Evolutionary conservation across 495 filamentous ascomycete genomes (phyloP), one percentile per base, ranked within the genome.

Genomic region (Apodospora peruviana): DNA sequence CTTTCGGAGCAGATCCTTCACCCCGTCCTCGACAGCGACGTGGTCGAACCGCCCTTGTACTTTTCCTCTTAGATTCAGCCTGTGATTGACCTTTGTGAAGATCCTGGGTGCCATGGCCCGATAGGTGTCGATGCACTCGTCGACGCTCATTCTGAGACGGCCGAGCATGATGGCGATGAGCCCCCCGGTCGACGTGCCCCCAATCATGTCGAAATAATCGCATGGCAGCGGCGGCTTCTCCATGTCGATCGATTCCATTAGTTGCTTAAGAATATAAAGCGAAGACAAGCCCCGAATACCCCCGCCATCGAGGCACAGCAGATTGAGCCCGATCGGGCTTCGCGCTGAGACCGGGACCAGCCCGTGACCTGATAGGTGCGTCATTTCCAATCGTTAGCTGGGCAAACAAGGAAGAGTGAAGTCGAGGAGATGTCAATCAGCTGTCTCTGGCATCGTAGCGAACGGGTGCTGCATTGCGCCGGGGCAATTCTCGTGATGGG

Each of bases 241-340:
- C 21, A 50, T 58, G 22, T 74, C 61, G 42, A 77, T 55, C 0
- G 38, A 53, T 42, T 64, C 57, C 74, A 81, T 74, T 14, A 81
- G 56, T 2, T 68, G 47, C 35, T 75, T 65, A 21, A 80, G 59
- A 43, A 80, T 75, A 40, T 68, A 52, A 2, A 79, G 64, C 0
- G 68, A 58, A 0, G 72, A 77, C 9, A 79, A 59, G 2, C 73
- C 75, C n/a, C 75, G 69, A 1, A 81, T 65, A 19, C 76, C 77
- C 20, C 76, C 75, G 40, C 77, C 75, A 56, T 80, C 77, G 3
- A 80, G 36, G 36, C 27, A 32, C 7, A 32, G 27, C 7, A 32
- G 27, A 32, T 32, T 32, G 7, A 32, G 27, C 27, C 27, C 27
- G 27, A 32, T n/a, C n/a, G n/a, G n/a, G n/a, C n/a, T n/a, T n/a